Conservation (phyloP, 2,329 filamentous ascomycete species). For the Penicillium sp. region DNA sequence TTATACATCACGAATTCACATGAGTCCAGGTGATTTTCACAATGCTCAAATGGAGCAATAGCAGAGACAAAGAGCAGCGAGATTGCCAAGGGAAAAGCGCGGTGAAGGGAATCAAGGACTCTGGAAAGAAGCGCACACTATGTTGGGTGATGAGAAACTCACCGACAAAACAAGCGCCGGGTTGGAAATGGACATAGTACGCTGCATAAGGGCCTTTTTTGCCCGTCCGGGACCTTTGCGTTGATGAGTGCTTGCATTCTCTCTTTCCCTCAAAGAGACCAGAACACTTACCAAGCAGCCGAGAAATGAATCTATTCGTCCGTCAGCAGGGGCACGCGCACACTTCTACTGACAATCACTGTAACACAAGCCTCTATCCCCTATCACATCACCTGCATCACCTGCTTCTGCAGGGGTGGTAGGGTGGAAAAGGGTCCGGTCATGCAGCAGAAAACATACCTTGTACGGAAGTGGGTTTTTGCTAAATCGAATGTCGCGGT, state of each 20-base stretch:
- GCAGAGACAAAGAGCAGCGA: background rate
- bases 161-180: conserved; percentile 72
- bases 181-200: conserved; percentile 85
- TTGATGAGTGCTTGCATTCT: conserved; percentile 25
- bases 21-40: background rate
- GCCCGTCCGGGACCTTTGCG: conserved; percentile 72
- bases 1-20: conserved; percentile 10
- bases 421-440: conserved; percentile 5
- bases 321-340: conserved; percentile 27
- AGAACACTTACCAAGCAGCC: conserved; percentile 67
- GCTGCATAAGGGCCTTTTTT: conserved; percentile 84
- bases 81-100: background rate
- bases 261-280: background rate
- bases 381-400: conserved; percentile 7
- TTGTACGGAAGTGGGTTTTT: conserved; percentile 88
- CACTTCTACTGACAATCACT: conserved; percentile 18
- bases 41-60: background rate
- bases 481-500: conserved; percentile 82
- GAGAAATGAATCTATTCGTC: conserved; percentile 72
- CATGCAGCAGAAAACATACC: conserved; percentile 53
- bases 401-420: background rate
- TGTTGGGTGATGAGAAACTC: conserved; percentile 34
- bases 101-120: background rate
- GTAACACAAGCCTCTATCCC: conserved; percentile 15
- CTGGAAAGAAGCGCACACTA: conserved; percentile 21